Base-by-base conservation (phyloP, 2,329 filamentous ascomycete species). In the Scytalidium lignicola region DNA sequence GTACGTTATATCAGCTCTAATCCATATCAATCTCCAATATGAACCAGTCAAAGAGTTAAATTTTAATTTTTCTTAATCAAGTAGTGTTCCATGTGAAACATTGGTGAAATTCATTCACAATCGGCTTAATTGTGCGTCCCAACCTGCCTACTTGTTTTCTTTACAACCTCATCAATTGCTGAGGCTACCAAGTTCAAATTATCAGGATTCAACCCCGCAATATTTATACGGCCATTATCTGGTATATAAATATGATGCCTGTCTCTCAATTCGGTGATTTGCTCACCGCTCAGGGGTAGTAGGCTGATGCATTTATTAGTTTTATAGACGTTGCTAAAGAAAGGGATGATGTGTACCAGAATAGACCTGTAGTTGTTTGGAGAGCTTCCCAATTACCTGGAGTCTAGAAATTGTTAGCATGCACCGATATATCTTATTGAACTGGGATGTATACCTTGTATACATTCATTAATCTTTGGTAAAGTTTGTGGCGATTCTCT, bases 161-260 rank as follows among this genome's bases (percentile, higher is more conserved):
- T 28, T 13, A 45, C 18, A 37, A 45, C 26, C n/a, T n/a, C 5
- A 37, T 45, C 43, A 3, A 62, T 56, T 9, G 59, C 54, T 20
- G 39, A 44, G 28, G 59, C 59, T 44, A 60, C 51, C 22, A 29
- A 48, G 10, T 53, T 52, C 7, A 61, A 47, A 26, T 58, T 59
- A 9, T 42, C 48, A 39, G 48, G 37, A 45, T 57, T 61, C 48
- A 63, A 47, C 5, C 57, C 60, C 9, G 59, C 56, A 19, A 63
- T 51, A 41, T 61, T 62, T 46, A 61, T 62, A 9, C 59, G 57
- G 3, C 59, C 59, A 42, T 51, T 61, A 20, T 48, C 42, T 4
- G 56, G 57, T 47, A 62, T 51, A 51, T 61, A 56, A 18, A 62
- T 58, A 40, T 62, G 58, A 18, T 55, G 49, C 29, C 57, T 51